phyloP scores from a whole-genome alignment of 345 rosid genomes.

The Camelina hispida region DNA sequence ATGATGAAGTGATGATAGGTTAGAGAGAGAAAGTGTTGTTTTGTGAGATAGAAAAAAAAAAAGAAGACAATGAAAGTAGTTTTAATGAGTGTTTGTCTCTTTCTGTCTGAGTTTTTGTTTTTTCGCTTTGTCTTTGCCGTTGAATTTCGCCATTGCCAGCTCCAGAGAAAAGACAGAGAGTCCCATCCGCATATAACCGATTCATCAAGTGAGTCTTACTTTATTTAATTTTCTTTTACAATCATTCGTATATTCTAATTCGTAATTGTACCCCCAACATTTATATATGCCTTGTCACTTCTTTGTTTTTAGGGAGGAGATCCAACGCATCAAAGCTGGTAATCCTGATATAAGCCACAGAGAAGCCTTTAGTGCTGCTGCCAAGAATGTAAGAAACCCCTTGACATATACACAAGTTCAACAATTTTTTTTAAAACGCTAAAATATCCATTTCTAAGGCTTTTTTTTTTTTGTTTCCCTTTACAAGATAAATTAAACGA shows the following conservation, averaged over 20 bases:
- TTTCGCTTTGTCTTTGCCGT: conserved; percentile 52
- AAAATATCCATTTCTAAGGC: not conserved
- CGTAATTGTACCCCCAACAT: not conserved
- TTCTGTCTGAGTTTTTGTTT: conserved; percentile 49
- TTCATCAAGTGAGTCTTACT: conserved; percentile 85
- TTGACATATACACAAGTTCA: not conserved
- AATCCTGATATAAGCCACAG: conserved; percentile 99
- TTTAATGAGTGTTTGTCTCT: conserved; percentile 55
- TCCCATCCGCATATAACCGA: conserved; percentile 99
- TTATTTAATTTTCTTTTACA: not conserved
- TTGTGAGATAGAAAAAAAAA: conserved; percentile 41
- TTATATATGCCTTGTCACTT: conserved; percentile 9
- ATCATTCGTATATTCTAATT: not conserved
- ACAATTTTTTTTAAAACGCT: not conserved
- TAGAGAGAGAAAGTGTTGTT: conserved; percentile 36
- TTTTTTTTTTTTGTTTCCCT: not conserved
- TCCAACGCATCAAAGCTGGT: conserved; percentile 98
- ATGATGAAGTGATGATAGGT: conserved; percentile 71
- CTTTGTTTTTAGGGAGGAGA: conserved; percentile 79
- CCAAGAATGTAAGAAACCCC: conserved; percentile 79
- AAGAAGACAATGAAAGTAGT: conserved; percentile 46
- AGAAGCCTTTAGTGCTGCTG: conserved; percentile 99
- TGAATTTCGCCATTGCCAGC: conserved; percentile 63
- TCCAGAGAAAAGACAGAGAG: conserved; percentile 99
- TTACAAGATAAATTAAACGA: not conserved